Percentiles rank a stretch among this genome's conserved stretches.
Evolutionary conservation across 352 stramenopile genomes (phyloP).

Genomic region (Thalassiosira hispida): DNA sequence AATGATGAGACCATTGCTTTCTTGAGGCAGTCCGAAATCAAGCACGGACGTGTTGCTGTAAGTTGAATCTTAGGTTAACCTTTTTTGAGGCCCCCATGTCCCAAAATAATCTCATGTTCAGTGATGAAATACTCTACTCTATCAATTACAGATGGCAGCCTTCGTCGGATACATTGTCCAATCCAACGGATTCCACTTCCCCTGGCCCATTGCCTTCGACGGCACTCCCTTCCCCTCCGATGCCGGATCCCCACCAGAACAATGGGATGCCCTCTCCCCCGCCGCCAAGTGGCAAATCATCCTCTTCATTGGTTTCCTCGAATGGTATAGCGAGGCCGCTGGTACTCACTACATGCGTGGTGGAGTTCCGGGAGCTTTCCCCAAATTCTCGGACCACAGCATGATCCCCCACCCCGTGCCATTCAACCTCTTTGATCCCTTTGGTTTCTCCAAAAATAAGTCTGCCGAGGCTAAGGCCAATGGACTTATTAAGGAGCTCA

Average conservation of each 20-base stretch:
- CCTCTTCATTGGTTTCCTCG: conserved; percentile 80
- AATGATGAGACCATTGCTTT: conserved; percentile 81
- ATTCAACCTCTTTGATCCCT: conserved; percentile 82
- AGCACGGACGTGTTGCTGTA: conserved; percentile 67
- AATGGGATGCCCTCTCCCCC: conserved; percentile 78
- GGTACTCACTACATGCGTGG: conserved; percentile 82
- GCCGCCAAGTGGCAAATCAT: conserved; percentile 84
- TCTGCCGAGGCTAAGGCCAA: conserved; percentile 66
- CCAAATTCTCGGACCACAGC: conserved; percentile 65
- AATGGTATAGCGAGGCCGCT: conserved; percentile 66
- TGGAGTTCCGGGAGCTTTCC: conserved; percentile 74
- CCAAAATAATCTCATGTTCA: background rate
- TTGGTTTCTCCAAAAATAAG: conserved; percentile 66
- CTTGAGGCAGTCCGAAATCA: conserved; percentile 83
- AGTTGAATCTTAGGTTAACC: no score
- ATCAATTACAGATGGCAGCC: conserved; percentile 73
- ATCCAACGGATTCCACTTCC: conserved; percentile 77
- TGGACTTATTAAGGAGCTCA: conserved; percentile 78
- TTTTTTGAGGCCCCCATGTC: no score
- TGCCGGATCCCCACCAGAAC: conserved; percentile 65
- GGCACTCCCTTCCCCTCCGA: conserved; percentile 68
- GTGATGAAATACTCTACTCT: no score
- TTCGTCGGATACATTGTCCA: conserved; percentile 86
- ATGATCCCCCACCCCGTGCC: conserved; percentile 64
- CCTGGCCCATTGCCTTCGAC: conserved; percentile 69